phyloP scores from a whole-genome alignment of 129 eudicot species.

The Centrapalus pauciflorus region DNA sequence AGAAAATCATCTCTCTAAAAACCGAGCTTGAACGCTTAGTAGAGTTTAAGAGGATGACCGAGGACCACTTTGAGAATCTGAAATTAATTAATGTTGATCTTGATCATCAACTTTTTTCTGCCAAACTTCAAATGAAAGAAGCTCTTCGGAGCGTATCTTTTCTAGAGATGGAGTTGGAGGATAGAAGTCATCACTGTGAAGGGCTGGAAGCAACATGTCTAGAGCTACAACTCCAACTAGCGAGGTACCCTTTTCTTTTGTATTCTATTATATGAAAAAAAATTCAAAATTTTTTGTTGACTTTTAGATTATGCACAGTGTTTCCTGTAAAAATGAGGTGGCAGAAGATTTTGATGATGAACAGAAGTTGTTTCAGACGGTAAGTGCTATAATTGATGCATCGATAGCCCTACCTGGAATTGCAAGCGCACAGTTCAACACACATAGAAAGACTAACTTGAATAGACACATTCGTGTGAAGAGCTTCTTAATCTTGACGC shows the following conservation, averaged over 20 bases:
- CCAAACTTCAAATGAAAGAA: conserved; percentile 47
- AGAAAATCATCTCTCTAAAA: conserved; percentile 22
- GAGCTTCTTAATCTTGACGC: background rate
- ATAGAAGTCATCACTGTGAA: conserved; percentile 49
- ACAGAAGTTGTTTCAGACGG: conserved; percentile 37
- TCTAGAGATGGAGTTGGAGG: conserved; percentile 75
- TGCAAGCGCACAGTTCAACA: background rate
- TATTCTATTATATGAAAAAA: background rate
- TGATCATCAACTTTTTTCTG: conserved; percentile 59
- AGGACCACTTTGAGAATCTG: conserved; percentile 64
- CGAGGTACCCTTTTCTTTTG: conserved; percentile 39
- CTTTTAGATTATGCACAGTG: conserved; percentile 27
- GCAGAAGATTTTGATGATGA: conserved; percentile 36
- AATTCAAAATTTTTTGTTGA: background rate
- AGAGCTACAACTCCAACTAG: conserved; percentile 80
- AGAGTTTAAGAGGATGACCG: conserved; percentile 37
- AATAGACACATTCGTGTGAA: background rate
- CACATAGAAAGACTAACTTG: background rate
- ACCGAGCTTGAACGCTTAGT: conserved; percentile 37
- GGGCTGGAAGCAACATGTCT: conserved; percentile 74
- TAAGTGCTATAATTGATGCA: conserved; percentile 26
- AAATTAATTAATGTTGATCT: conserved; percentile 63
- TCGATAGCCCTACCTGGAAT: conserved; percentile 39
- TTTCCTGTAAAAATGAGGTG: conserved; percentile 29
- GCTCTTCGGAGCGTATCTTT: conserved; percentile 48